These are phyloP conservation scores for Aspergillus oerlinghausenensis DNA, from an alignment of 2,329 filamentous ascomycete genomes.

Conservation along the genomic window DNA sequence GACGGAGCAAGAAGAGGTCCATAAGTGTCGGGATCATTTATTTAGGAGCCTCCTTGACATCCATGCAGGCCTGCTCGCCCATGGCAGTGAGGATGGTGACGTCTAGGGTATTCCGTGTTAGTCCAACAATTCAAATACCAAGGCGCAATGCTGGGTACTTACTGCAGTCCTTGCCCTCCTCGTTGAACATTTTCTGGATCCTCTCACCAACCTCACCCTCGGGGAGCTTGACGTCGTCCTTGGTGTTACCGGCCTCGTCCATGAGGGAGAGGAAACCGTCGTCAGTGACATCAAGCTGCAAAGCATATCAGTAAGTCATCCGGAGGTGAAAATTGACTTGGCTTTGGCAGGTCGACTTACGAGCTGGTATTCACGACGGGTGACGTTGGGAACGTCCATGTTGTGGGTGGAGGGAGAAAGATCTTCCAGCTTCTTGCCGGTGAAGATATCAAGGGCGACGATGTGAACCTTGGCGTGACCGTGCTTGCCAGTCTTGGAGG, in stretches of 20 bases:
- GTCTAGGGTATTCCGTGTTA: conserved; percentile 49
- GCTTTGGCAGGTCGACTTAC: conserved; percentile 54
- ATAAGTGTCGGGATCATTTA: conserved; percentile 18
- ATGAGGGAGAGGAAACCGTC: conserved; percentile 95
- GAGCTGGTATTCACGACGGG: conserved; percentile 86
- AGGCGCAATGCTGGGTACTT: conserved; percentile 45
- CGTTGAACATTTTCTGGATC: conserved; percentile 73
- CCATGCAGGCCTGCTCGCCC: conserved; percentile 88
- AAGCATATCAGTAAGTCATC: conserved; percentile 1
- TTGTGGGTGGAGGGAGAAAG: conserved; percentile 91
- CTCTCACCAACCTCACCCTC: conserved; percentile 84
- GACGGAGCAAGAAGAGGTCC: conserved; percentile 25
- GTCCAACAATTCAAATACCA: too few relatives aligned
- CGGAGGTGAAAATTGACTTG: not conserved
- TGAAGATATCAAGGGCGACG: conserved; percentile 98
- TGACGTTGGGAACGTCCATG: conserved; percentile 87
- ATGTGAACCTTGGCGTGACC: conserved; percentile 99
- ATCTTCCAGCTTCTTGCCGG: conserved; percentile 98
- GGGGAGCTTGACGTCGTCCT: conserved; percentile 92
- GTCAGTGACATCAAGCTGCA: conserved; percentile 86
- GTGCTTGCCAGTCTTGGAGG: conserved; percentile 99
- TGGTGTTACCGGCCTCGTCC: conserved; percentile 76
- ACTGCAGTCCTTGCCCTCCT: conserved; percentile 92
- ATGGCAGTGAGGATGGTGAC: conserved; percentile 92
- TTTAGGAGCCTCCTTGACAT: conserved; percentile 81